Base-by-base conservation (phyloP, 2,329 filamentous ascomycete genomes). In the Fulvia fulva region DNA sequence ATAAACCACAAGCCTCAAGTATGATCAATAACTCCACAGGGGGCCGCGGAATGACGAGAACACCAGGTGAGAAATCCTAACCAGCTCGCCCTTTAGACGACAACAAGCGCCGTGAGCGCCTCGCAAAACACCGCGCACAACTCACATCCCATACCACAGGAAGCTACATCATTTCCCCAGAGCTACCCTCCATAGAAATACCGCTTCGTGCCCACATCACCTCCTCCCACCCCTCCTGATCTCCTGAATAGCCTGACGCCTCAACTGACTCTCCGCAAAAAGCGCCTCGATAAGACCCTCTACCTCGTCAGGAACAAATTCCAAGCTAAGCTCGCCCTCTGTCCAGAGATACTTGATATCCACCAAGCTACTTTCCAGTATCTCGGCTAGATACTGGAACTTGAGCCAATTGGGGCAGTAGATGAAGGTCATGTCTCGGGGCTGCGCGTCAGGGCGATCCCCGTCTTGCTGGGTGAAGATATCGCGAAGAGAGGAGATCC, bases 331-430 rank as follows among this genome's bases (percentile, higher is more conserved):
- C 69, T 85, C 85, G n/a, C 83, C 83, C 64, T 87, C 84, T 2
- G 77, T 78, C 85, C 85, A 87, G 45, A 87, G 70, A 62, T 82
- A 87, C 66, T 82, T 85, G 73, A 87, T 87, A 66, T 87, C 85
- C 21, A 82, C 84, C 16, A 87, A 73, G 51, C 79, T 83, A 56
- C 81, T 81, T 55, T 87, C 85, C 53, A 87, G 69, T 46, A 87
- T 85, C 63, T 87, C 85, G 44, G 80, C 75, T 53, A 87, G 68
- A 64, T 87, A 87, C 68, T 86, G 83, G 67, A 87, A 87, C 59
- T 83, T 84, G 61, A 87, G 76, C 85, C 85, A 87, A 62, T 81
- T 82, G 3, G 81, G 78, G 49, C 83, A 82, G 62, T 87, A 87
- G 9, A 87, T 76, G 23, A 82, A 81, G 3, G 82, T 83, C 75